phyloP scores from a whole-genome alignment of 257 asterid genomes.

The Przewalskia tangutica region DNA sequence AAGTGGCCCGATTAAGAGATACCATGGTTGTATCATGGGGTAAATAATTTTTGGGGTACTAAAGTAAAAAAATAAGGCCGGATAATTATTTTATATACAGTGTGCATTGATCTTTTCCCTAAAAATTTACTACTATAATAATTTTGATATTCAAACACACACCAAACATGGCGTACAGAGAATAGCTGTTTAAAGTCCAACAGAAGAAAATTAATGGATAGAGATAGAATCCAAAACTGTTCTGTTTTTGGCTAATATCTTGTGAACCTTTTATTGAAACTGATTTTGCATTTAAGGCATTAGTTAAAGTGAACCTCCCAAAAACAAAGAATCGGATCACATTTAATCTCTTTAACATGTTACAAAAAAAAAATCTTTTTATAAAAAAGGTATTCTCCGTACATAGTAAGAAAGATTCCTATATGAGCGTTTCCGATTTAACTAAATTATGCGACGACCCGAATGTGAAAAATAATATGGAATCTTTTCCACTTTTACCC shows the following conservation, averaged over 20 bases:
- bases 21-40: too few relatives aligned
- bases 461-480: slow-evolving; percentile 24
- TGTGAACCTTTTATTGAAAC: not conserved
- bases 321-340: not conserved
- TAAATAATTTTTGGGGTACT: too few relatives aligned
- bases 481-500: slow-evolving; percentile 28
- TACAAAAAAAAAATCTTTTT: not conserved
- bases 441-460: slow-evolving; percentile 33
- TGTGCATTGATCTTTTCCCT: too few relatives aligned
- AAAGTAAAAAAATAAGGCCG: too few relatives aligned
- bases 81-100: too few relatives aligned
- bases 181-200: not conserved
- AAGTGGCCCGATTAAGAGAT: too few relatives aligned
- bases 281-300: not conserved
- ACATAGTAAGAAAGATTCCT: not conserved
- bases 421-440: not conserved
- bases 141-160: not conserved
- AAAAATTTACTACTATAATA: too few relatives aligned
- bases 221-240: not conserved
- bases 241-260: not conserved
- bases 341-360: slow-evolving; percentile 2
- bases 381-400: too few relatives aligned
- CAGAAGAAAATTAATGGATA: not conserved
- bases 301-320: not conserved
- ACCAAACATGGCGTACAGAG: not conserved